Evolutionary conservation across 345 rosid genomes (phyloP), one percentile per base, ranked within the genome.

Genomic region (Sisymbrium altissimum): DNA sequence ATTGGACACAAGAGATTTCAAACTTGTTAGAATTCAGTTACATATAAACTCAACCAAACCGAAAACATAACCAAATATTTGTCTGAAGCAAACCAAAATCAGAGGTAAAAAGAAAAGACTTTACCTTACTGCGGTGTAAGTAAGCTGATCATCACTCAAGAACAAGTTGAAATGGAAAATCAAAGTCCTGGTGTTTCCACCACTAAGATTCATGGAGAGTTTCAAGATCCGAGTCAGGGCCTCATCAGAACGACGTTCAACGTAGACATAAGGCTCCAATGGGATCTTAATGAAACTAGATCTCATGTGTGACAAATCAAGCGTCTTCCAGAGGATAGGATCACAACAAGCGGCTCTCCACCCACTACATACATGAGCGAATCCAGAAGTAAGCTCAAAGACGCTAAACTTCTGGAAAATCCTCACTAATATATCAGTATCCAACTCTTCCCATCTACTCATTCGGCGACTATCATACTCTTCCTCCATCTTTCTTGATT

Each of bases 281-380:
- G 91, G 96, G 74, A 83, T 86, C 77, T 80, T 88, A 81, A 93
- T 91, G 84, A 80, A 91, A 72, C 86, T 80, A 14, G 97, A 91
- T 74, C 59, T 82, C 83, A 88, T 55, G 73, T 67, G 76, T 0
- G 97, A 91, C 40, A 93, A 76, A 78, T 93, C 97, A 39, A 93
- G 94, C 0, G 88, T 89, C 72, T 81, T 89, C 98, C 98, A 91
- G 0, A 89, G 81, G 41, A 87, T 59, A n/a, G 98, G 97, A 84
- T 93, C 96, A 12, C 95, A 80, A 66, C 89, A 86, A 66, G 97
- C 98, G 25, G 55, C 35, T 48, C 91, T 84, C 97, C 98, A 93
- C 14, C 84, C 75, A 7, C 92, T 81, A 81, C 98, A 89, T 54
- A 94, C 96, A 59, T 73, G 89, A 78, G 88, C 93, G 65, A 93